Evolutionary conservation across 148 eudicot species (phyloP), one percentile per base, ranked within the genome.

Genomic region (Talinum fruticosum): DNA sequence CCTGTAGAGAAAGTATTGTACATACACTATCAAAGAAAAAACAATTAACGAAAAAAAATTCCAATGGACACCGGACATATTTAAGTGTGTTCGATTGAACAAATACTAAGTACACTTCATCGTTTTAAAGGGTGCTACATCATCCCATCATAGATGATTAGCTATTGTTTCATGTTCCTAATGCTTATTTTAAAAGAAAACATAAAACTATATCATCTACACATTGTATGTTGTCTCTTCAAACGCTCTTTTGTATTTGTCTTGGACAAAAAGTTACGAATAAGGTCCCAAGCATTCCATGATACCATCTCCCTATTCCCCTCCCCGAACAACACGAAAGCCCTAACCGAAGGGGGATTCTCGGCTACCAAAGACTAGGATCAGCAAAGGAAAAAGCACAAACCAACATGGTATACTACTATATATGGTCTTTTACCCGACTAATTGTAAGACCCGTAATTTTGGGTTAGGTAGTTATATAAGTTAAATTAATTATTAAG

Each of bases 391-490:
- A 0, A 53, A 57, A 14, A 26, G 75, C 14, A 57, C n/a, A 5
- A 44, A 44, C 18, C n/a, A 41, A 44, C 19, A 57, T 14, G 71
- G 21, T 36, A 34, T 73, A 36, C 76, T 29, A 51, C 36, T 64
- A 34, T 37, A 28, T n/a, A n/a, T n/a, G n/a, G 61, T 45, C 36
- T 28, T 71, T 83, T 85, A 93, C 99, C 99, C 93, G 99, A 78
- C 87, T 91, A 37, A 91, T n/a, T n/a, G n/a, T n/a, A n/a, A n/a
- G n/a, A n/a, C n/a, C n/a, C n/a, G n/a, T n/a, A n/a, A n/a, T n/a
- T n/a, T n/a, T n/a, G n/a, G n/a, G n/a, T n/a, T n/a, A n/a, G n/a
- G n/a, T n/a, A n/a, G n/a, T n/a, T n/a, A n/a, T n/a, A n/a, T n/a
- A n/a, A n/a, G n/a, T n/a, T n/a, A n/a, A n/a, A n/a, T n/a, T n/a